Evolutionary conservation across 164 flowering plant genomes (phyloP), one percentile per base, ranked within the genome.

Genomic region (Cinnamomum micranthum): DNA sequence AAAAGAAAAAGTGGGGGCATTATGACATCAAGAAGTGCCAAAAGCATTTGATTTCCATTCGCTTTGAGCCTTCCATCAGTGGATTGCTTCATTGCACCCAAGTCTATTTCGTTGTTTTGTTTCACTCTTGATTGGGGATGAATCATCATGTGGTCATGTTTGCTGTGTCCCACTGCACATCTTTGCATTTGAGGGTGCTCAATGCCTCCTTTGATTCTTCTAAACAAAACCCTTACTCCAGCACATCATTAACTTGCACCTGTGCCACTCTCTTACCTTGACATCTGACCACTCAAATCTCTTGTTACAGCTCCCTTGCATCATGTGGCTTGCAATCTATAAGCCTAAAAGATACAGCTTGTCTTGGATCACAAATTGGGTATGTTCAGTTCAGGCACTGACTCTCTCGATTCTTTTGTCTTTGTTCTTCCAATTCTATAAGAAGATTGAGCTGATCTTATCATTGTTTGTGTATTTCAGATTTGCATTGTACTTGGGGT

Each of bases 291-390:
- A 33, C 9, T 27, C 12, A 27, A 27, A 41, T 41, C 22, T 64
- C 67, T 22, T 22, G 67, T 52, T 12, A 65, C 88, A 92, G 97
- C 87, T 92, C 2, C 97, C 97, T 9, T 92, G 97, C 83, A 74
- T 87, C 62, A 90, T 90, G 77, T 92, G 97, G 97, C 88, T 92
- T 0, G 22, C 23, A 6, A 79, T 92, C 78, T 60, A 25, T 72
- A 90, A 92, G 78, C 97, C 97, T 33, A 88, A 74, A 75, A 82
- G 65, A 55, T 89, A 77, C 76, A 62, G 91, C 82, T 70, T 89
- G 17, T 88, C 94, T 73, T 92, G 94, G 94, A 17, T 28, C 23
- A 66, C 66, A 2, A 92, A 92, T 71, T 90, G 91, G 92, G 92
- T 88, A 73, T 20, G 71, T 24, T 69, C 2, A 69, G 10, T 27